Conservation (phyloP, 495 filamentous ascomycete genomes). For the Arthonia radiata region DNA sequence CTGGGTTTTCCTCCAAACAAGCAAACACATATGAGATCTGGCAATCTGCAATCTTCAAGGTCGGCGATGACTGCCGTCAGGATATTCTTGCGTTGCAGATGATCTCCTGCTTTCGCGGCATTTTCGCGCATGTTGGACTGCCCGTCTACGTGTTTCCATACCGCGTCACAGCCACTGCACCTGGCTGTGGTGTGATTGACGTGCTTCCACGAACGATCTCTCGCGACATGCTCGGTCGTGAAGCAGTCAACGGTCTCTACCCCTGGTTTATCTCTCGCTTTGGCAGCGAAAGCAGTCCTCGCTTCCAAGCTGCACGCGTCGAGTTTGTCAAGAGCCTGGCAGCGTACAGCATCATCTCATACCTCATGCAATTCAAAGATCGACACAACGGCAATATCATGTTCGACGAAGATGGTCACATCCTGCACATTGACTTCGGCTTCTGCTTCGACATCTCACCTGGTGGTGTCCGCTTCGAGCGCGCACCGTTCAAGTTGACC, state of each 20-base stretch:
- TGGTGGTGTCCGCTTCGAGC: constrained; percentile 87
- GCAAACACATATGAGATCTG: constrained; percentile 53
- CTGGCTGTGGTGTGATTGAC: constrained; percentile 94
- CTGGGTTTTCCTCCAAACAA: no score
- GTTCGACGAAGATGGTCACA: constrained; percentile 53
- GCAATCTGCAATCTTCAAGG: constrained; percentile 99
- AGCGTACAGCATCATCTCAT: constrained; percentile 52
- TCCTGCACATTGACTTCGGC: constrained; percentile 98
- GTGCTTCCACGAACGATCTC: constrained; percentile 94
- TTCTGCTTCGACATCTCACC: constrained; percentile 99
- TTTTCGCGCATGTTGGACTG: constrained; percentile 79
- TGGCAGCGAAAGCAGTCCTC: constrained; percentile 77
- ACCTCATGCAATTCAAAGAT: constrained; percentile 54
- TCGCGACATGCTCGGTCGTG: constrained; percentile 91
- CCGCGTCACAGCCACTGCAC: constrained; percentile 91
- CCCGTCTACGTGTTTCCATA: constrained; percentile 96
- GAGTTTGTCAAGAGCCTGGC: constrained; percentile 99
- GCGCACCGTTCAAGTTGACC: constrained; percentile 94
- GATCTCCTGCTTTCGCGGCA: constrained; percentile 89
- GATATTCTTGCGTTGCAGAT: constrained; percentile 92
- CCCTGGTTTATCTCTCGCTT: constrained; percentile 97
- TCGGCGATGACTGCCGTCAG: constrained; percentile 94
- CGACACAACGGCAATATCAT: constrained; percentile 62
- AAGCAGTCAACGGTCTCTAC: constrained; percentile 91
- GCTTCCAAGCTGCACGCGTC: constrained; percentile 82